Base-by-base conservation (phyloP, 805 yeast species). In the Zygoascus flipseniorum region DNA sequence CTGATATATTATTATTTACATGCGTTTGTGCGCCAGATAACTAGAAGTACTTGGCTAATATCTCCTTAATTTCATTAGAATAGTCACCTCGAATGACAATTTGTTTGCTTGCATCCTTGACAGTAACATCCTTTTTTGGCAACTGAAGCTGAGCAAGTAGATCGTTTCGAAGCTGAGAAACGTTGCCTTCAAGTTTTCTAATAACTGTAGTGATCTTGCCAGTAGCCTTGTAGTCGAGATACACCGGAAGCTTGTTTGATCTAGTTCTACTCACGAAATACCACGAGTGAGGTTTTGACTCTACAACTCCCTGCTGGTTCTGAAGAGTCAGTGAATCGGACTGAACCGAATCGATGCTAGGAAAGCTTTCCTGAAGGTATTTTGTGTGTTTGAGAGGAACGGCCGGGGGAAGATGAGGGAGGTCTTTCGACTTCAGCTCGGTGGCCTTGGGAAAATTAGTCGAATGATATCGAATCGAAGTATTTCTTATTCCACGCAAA, bases 211-310 rank as follows among this genome's bases (percentile, higher is more conserved):
- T 77, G n/a, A 75, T 70, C 13, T 74, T 72, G 56, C 81, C 82
- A 23, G 82, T 79, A 56, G 80, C 79, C 65, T 82, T 86, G 57
- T 75, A 68, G 57, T 85, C 88, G 51, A 78, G 74, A 70, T 89
- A 89, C 1, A 89, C 86, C n/a, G 96, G 96, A 65, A 89, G 73
- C 64, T 85, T 81, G 4, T 92, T 89, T 11, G 53, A 35, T 28
- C 58, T 32, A 13, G 60, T 52, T 14, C 62, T 52, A 16, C 42
- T 18, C 32, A 60, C 49, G 43, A 18, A 37, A 50, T 60, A 60
- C 61, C 62, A 59, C 28, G 48, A 43, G 16, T 31, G 41, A 31
- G 49, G 49, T 13, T 32, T 31, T 5, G 37, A 14, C 13, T 43
- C 35, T 9, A 42, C 41, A 18, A 32, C 11, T 13, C 46, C 26